Conservation (phyloP, 108 stramenopile species). For the Skeletonema marinoi region DNA sequence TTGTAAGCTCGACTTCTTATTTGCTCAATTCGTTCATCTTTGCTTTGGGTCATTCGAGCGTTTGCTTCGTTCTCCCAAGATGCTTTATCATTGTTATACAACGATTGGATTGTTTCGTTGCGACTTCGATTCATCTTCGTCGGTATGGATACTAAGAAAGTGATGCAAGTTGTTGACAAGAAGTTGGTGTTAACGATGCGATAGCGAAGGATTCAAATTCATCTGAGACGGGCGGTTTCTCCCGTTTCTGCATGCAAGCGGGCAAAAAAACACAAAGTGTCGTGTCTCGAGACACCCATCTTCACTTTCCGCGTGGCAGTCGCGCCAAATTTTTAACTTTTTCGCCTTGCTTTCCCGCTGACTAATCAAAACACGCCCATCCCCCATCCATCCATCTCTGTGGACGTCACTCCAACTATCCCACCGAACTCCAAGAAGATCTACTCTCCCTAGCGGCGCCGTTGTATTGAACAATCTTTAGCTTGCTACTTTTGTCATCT, state of each 20-base stretch:
- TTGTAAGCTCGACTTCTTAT: conserved; percentile 40
- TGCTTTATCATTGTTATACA: conserved; percentile 37
- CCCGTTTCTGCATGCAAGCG: too few relatives aligned
- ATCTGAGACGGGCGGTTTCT: too few relatives aligned
- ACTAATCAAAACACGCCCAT: neutral
- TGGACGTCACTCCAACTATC: neutral
- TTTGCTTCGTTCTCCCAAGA: conserved; percentile 30
- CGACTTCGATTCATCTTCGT: conserved; percentile 24
- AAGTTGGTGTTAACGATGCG: neutral
- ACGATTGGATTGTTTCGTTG: conserved; percentile 24
- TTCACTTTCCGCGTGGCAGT: neutral
- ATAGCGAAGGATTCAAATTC: too few relatives aligned
- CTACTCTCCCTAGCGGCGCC: neutral
- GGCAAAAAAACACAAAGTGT: too few relatives aligned
- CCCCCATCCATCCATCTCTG: neutral
- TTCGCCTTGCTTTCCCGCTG: neutral
- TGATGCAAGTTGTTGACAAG: neutral
- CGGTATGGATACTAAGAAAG: neutral
- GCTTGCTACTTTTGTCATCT: neutral
- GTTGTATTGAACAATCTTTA: neutral
- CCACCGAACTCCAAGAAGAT: conserved; percentile 15
- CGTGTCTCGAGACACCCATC: too few relatives aligned
- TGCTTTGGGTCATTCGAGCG: neutral
- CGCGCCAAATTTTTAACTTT: too few relatives aligned
- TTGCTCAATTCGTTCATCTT: conserved; percentile 46